These are phyloP conservation scores for Actinomucor elegans DNA, from an alignment of 371 early-diverging fungal genomes.

Conservation along the genomic window DNA sequence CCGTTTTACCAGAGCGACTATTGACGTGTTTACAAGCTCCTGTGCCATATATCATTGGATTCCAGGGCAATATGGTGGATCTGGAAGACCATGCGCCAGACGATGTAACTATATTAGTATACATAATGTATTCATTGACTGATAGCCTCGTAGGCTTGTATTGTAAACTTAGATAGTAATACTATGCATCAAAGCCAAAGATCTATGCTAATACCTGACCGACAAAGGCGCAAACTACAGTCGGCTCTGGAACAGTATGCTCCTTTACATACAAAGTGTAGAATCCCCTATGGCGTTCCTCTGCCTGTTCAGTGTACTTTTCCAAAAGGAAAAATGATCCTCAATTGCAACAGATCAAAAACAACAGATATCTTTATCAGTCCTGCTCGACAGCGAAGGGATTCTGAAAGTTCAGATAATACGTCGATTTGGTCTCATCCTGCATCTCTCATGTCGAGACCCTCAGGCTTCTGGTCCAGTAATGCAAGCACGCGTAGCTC, in stretches of 20 bases:
- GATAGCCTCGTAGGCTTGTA: slow-evolving; percentile 40
- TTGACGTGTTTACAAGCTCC: slow-evolving; percentile 81
- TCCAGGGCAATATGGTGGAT: slow-evolving; percentile 57
- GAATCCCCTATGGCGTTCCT: slow-evolving; percentile 54
- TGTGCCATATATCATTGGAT: slow-evolving; percentile 82
- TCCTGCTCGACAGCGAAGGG: slow-evolving; percentile 20
- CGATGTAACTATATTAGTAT: slow-evolving; percentile 47
- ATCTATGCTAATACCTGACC: slow-evolving; percentile 46
- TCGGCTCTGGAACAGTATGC: slow-evolving; percentile 55
- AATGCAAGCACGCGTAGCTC: slow-evolving; percentile 33
- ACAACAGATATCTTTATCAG: slow-evolving; percentile 32
- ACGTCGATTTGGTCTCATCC: slow-evolving; percentile 34
- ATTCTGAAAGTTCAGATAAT: slow-evolving; percentile 32
- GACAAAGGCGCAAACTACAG: slow-evolving; percentile 57
- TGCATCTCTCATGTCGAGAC: slow-evolving; percentile 24
- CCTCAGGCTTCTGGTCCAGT: slow-evolving; percentile 37
- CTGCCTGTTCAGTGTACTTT: slow-evolving; percentile 55
- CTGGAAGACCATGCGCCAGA: slow-evolving; percentile 61
- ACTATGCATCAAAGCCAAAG: slow-evolving; percentile 45
- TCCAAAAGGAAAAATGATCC: slow-evolving; percentile 56
- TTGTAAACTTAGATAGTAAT: slow-evolving; percentile 62
- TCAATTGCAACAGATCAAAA: slow-evolving; percentile 50
- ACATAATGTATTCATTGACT: not conserved
- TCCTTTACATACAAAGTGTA: slow-evolving; percentile 41
- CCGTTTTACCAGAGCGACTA: slow-evolving; percentile 70